Conservation (phyloP, 1,139 yeast genomes). For the Suhomyces coccinellae region DNA sequence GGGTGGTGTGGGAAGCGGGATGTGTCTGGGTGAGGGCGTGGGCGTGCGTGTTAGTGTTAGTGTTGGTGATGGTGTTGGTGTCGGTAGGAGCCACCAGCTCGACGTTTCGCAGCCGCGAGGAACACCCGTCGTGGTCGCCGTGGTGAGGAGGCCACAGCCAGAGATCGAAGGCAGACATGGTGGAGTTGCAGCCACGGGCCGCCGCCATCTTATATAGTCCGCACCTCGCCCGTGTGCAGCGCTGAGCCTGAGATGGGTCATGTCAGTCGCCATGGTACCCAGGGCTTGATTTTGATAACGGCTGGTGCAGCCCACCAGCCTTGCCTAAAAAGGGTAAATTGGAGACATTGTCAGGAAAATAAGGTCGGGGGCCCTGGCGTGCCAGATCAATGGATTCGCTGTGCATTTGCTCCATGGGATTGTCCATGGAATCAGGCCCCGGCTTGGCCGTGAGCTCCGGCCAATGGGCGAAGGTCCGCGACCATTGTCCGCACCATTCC, state of each 20-base stretch:
- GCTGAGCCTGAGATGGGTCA: conserved; percentile 1
- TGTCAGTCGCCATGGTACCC: conserved; percentile 8
- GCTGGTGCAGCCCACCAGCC: not conserved
- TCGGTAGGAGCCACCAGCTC: too few relatives aligned
- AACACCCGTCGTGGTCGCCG: not conserved
- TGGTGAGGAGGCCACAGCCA: conserved; percentile 1
- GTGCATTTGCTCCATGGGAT: not conserved
- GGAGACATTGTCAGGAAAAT: conserved; percentile 1
- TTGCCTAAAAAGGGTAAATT: conserved; percentile 6
- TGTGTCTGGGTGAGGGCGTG: too few relatives aligned
- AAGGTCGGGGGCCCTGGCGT: not conserved
- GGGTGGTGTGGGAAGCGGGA: too few relatives aligned
- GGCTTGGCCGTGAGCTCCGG: conserved; percentile 5
- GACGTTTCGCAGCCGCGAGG: not conserved
- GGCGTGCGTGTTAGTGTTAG: too few relatives aligned
- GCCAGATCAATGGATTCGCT: not conserved
- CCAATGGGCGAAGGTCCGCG: too few relatives aligned
- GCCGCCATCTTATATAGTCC: not conserved
- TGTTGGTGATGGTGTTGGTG: too few relatives aligned
- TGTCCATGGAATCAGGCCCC: not conserved
- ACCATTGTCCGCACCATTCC: too few relatives aligned
- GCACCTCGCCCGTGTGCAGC: not conserved
- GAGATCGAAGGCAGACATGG: conserved; percentile 2
- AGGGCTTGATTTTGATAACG: conserved; percentile 2
- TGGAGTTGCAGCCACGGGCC: not conserved